These are phyloP conservation scores for Pyrenophora seminiperda DNA, from an alignment of 2,329 filamentous ascomycete species.

Conservation along the genomic window DNA sequence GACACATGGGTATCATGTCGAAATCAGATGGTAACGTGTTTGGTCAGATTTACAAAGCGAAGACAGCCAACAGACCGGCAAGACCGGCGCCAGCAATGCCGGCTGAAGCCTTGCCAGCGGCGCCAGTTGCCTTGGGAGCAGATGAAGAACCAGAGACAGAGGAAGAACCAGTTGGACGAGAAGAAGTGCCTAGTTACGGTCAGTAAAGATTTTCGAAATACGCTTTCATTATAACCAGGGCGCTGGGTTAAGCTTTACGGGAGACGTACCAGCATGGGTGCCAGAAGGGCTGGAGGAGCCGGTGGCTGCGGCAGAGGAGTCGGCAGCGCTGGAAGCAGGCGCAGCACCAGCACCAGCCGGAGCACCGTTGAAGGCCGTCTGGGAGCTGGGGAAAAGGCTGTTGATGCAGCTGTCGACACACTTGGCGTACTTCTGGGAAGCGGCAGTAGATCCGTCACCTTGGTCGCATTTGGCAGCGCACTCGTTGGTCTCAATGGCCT, in stretches of 20 bases:
- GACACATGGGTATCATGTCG: neutral
- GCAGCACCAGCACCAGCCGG: constrained; percentile 31
- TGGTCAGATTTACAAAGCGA: constrained; percentile 42
- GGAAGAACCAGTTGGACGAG: neutral
- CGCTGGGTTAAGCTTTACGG: neutral
- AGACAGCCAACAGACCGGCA: constrained; percentile 46
- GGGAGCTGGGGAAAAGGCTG: constrained; percentile 54
- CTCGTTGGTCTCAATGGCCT: constrained; percentile 57
- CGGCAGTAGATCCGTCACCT: constrained; percentile 55
- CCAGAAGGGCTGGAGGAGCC: constrained; percentile 8
- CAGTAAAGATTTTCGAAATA: constrained; percentile 3
- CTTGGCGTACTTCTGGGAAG: constrained; percentile 53
- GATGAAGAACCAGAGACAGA: constrained; percentile 27
- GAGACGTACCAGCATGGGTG: constrained; percentile 6
- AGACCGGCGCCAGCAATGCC: constrained; percentile 44
- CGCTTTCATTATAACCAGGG: neutral
- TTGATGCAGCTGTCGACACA: constrained; percentile 58
- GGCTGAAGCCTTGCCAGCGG: constrained; percentile 37
- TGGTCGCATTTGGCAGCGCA: constrained; percentile 60
- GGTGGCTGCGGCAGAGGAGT: constrained; percentile 26
- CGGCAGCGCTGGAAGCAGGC: constrained; percentile 29
- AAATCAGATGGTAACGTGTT: neutral
- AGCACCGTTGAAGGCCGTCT: constrained; percentile 34
- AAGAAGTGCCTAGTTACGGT: constrained; percentile 3
- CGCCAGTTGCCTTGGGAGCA: constrained; percentile 32